Evolutionary conservation across 306 rosid genomes (phyloP).

Genomic region (Psophocarpus tetragonolobus): DNA sequence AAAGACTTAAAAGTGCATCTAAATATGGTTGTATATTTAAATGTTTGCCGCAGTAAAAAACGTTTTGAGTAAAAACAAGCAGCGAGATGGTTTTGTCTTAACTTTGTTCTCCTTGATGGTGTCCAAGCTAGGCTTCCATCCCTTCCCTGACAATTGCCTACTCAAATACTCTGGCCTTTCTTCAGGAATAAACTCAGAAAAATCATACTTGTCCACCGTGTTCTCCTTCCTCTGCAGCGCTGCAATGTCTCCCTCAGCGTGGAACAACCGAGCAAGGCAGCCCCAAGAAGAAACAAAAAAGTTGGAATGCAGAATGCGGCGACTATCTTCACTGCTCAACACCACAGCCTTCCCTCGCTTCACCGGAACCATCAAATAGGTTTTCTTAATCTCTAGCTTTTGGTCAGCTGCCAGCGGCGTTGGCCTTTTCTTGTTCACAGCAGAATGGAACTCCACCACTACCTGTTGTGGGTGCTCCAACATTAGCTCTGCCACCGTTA

Average conservation of each 20-base stretch:
- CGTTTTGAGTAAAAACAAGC: slow-evolving; percentile 53
- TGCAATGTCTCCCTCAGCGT: background rate
- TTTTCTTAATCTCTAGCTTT: slow-evolving; percentile 53
- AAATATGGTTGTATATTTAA: background rate
- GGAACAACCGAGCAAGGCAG: slow-evolving; percentile 52
- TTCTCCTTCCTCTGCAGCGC: slow-evolving; percentile 37
- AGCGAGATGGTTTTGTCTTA: slow-evolving; percentile 48
- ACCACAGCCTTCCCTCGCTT: slow-evolving; percentile 66
- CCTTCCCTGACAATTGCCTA: slow-evolving; percentile 74
- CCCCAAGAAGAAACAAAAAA: slow-evolving; percentile 38
- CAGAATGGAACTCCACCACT: slow-evolving; percentile 67
- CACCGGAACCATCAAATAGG: slow-evolving; percentile 74
- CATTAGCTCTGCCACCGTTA: slow-evolving; percentile 86
- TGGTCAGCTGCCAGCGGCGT: slow-evolving; percentile 70
- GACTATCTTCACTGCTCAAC: slow-evolving; percentile 56
- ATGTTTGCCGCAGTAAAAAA: background rate
- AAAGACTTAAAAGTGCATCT: no score
- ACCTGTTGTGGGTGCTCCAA: slow-evolving; percentile 84
- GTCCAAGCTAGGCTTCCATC: slow-evolving; percentile 89
- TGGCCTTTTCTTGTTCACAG: slow-evolving; percentile 48
- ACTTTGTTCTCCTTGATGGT: slow-evolving; percentile 73
- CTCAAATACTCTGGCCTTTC: slow-evolving; percentile 68
- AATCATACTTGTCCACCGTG: slow-evolving; percentile 20
- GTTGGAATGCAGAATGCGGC: slow-evolving; percentile 44
- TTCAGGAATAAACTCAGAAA: slow-evolving; percentile 47